Evolutionary conservation across 73 alveolate species (phyloP).

Genomic region (Symbiodinium pilosum): DNA sequence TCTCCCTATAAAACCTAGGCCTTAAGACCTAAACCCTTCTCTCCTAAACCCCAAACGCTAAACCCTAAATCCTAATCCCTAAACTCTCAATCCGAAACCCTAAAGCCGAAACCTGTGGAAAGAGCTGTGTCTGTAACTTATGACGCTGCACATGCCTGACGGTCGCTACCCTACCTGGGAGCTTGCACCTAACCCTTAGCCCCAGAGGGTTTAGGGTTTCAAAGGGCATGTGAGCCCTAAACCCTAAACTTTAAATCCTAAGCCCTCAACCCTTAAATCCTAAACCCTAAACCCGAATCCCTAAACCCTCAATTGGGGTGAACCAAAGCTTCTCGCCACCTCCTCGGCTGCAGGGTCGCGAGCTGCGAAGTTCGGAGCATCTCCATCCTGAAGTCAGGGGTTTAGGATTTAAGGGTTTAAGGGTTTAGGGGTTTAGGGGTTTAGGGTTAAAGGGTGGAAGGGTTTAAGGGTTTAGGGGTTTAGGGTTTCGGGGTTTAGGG

Average conservation of each 20-base stretch:
- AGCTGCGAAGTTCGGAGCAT: conserved; percentile 8
- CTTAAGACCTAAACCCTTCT: too few species aligned
- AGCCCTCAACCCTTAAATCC: neutral
- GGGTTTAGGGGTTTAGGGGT: neutral
- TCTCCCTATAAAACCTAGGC: too few species aligned
- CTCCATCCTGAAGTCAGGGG: neutral
- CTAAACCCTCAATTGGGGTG: neutral
- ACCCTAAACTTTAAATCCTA: neutral
- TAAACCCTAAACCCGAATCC: neutral
- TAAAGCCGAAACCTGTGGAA: too few species aligned
- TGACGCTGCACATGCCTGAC: too few species aligned
- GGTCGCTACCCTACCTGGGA: too few species aligned
- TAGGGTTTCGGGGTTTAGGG: neutral
- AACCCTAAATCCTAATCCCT: too few species aligned
- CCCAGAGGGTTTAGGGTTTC: too few species aligned
- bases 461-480: neutral
- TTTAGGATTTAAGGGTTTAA: neutral
- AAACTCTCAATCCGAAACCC: too few species aligned
- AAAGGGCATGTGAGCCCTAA: too few species aligned
- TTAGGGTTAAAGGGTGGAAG: neutral
- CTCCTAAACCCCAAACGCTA: too few species aligned
- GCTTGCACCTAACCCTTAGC: too few species aligned
- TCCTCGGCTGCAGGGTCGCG: conserved; percentile 21
- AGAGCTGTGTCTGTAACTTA: too few species aligned
- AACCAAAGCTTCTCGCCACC: neutral